Conservation (phyloP, 2,329 filamentous ascomycete genomes). For the Colletotrichum falcatum region DNA sequence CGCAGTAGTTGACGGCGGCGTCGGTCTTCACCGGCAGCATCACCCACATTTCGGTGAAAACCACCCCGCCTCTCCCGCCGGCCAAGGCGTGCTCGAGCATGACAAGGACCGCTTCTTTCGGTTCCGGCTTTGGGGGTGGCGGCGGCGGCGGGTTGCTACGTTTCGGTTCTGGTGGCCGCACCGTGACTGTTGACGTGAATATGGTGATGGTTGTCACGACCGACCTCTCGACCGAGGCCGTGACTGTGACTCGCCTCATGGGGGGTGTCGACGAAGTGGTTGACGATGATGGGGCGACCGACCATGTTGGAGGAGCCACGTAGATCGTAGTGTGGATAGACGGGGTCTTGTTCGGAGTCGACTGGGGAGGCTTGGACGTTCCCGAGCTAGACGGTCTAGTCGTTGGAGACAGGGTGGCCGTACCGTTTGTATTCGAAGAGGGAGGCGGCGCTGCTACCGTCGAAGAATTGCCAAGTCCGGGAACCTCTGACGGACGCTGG, state of each 20-base stretch:
- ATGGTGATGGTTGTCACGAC: not conserved
- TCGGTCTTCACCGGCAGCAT: not conserved
- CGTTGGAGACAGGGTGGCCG: not conserved
- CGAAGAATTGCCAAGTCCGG: too few relatives aligned
- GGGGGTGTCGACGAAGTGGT: not conserved
- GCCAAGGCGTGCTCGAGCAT: not conserved
- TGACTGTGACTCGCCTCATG: not conserved
- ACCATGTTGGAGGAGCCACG: not conserved
- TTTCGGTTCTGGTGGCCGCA: too few relatives aligned
- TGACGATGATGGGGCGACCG: not conserved
- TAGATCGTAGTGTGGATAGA: not conserved
- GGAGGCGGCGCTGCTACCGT: not conserved
- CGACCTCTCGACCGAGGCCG: not conserved
- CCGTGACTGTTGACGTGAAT: not conserved
- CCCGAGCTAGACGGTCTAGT: too few relatives aligned
- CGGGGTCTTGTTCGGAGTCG: not conserved
- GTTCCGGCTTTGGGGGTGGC: not conserved
- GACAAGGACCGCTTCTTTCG: not conserved
- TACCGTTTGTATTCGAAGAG: not conserved
- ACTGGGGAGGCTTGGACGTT: too few relatives aligned
- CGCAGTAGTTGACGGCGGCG: not conserved
- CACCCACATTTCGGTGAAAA: not conserved
- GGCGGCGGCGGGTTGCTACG: too few relatives aligned
- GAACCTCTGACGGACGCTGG: not conserved
- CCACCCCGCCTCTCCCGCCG: not conserved